Evolutionary conservation across 257 asterid genomes (phyloP).

Genomic region (Solanum tarapatanum): DNA sequence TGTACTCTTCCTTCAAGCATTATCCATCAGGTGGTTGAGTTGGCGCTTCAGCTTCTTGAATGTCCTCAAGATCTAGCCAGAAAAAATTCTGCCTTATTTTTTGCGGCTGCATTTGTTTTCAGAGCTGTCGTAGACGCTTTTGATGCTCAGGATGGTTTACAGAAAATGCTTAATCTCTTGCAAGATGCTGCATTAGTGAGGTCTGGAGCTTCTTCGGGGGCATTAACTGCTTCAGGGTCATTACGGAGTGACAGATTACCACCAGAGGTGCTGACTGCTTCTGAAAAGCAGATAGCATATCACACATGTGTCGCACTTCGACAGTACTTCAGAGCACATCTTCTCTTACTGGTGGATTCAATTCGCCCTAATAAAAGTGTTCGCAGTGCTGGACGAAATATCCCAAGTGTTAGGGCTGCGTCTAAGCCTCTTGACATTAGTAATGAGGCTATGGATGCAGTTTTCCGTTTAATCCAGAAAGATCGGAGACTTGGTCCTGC

Average conservation of each 20-base stretch:
- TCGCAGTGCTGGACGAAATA: constrained; percentile 71
- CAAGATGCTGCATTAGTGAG: constrained; percentile 96
- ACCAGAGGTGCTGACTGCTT: constrained; percentile 78
- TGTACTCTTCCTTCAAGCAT: constrained; percentile 83
- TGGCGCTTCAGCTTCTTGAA: constrained; percentile 83
- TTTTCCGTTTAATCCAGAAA: constrained; percentile 83
- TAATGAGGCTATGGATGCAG: constrained; percentile 84
- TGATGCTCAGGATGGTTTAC: constrained; percentile 88
- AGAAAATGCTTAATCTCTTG: constrained; percentile 66
- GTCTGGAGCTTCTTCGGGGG: constrained; percentile 73
- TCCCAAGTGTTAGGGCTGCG: constrained; percentile 58
- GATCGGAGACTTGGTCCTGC: constrained; percentile 92
- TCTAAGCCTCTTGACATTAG: constrained; percentile 93
- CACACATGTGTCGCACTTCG: constrained; percentile 88
- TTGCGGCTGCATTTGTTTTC: constrained; percentile 88
- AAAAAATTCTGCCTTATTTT: constrained; percentile 85
- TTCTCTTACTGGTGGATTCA: constrained; percentile 73
- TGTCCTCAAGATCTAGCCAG: constrained; percentile 82
- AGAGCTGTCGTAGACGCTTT: constrained; percentile 87
- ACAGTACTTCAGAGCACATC: constrained; percentile 90
- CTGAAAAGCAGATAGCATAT: constrained; percentile 93
- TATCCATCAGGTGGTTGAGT: constrained; percentile 73
- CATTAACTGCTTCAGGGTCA: constrained; percentile 49
- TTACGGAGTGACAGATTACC: constrained; percentile 80
- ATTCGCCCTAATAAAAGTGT: constrained; percentile 70